phyloP scores from a whole-genome alignment of 1,284 basidiomycete genomes.

The Ustilago tritici region DNA sequence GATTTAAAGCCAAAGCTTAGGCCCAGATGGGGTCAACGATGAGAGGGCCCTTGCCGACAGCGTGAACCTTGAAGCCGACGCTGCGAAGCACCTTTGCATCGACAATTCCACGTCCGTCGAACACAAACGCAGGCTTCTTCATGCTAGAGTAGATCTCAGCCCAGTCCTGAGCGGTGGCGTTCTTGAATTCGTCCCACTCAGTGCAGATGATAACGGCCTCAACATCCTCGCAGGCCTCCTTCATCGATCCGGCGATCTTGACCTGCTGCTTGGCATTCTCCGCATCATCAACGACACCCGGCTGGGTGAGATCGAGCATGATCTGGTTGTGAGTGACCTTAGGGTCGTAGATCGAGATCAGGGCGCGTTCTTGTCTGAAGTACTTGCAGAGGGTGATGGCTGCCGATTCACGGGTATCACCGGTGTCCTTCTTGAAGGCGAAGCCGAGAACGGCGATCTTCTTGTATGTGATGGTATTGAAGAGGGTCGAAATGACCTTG shows the following conservation, averaged over 20 bases:
- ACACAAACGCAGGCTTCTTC: slow-evolving; percentile 83
- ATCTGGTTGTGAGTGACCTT: slow-evolving; percentile 75
- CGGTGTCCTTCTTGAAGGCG: slow-evolving; percentile 69
- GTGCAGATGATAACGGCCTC: slow-evolving; percentile 86
- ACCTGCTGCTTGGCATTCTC: slow-evolving; percentile 86
- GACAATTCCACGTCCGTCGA: slow-evolving; percentile 89
- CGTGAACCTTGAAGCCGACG: slow-evolving; percentile 90
- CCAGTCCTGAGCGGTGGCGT: slow-evolving; percentile 84
- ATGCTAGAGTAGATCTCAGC: slow-evolving; percentile 83
- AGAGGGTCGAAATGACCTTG: slow-evolving; percentile 77
- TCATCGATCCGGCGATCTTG: slow-evolving; percentile 79
- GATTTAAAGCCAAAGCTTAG: not conserved
- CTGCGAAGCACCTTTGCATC: slow-evolving; percentile 81
- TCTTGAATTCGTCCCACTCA: slow-evolving; percentile 84
- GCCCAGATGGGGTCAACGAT: slow-evolving; percentile 67
- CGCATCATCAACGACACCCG: slow-evolving; percentile 72
- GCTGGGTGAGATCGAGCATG: slow-evolving; percentile 73
- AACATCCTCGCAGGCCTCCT: slow-evolving; percentile 87
- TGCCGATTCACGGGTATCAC: slow-evolving; percentile 84
- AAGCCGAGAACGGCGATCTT: slow-evolving; percentile 95
- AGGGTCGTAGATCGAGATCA: slow-evolving; percentile 91
- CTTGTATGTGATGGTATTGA: slow-evolving; percentile 98
- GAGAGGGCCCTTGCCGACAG: slow-evolving; percentile 69
- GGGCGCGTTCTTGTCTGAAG: slow-evolving; percentile 89
- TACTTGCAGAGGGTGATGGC: slow-evolving; percentile 93